Base-by-base conservation (phyloP, 768 basidiomycete species). In the Mycena filopes region DNA sequence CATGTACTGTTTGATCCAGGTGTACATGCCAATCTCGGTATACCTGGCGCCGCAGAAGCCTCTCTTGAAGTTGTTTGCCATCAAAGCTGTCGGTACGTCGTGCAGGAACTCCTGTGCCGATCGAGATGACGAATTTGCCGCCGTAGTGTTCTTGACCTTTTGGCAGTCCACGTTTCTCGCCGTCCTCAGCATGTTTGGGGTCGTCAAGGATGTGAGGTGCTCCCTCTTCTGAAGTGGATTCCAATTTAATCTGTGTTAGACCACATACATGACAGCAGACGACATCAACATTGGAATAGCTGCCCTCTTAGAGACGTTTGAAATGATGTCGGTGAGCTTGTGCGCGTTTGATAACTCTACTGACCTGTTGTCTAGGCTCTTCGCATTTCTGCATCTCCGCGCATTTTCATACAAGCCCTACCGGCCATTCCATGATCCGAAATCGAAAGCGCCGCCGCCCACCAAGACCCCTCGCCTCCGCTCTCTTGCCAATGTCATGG, bases 1-100 rank as follows among this genome's bases (percentile, higher is more conserved):
- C 33, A 92, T 93, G 91, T 94, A 91, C 73, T 91, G 89, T 72
- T 75, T 91, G 61, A 77, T 94, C 23, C 92, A 93, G 72, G 77
- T 94, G 20, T 92, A 91, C 70, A 67, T 91, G 10, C 76, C 86
- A 0, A 81, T 93, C 18, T 76, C 86, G 9, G 75, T 75, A 15
- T 78, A 86, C 46, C 79, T 94, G n/a, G 77, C 82, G 12, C 85
- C 83, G 0, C 85, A 86, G 56, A 81, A 83, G 51, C 92, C 91
- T 2, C 71, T 93, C 18, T 75, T 92, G 21, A 91, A 92, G 73
- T 76, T 93, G 11, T 84, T 93, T 69, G 82, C 90, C 12, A 80
- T 93, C 68, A 94, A 93, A 73, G 88, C 89, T 57, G 89, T 91
- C 48, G 89, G 89, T 88, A 38, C 59, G 86, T 66, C 28, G 45